Evolutionary conservation across 1,139 yeast species (phyloP).

Genomic region (Hansenula anomala): DNA sequence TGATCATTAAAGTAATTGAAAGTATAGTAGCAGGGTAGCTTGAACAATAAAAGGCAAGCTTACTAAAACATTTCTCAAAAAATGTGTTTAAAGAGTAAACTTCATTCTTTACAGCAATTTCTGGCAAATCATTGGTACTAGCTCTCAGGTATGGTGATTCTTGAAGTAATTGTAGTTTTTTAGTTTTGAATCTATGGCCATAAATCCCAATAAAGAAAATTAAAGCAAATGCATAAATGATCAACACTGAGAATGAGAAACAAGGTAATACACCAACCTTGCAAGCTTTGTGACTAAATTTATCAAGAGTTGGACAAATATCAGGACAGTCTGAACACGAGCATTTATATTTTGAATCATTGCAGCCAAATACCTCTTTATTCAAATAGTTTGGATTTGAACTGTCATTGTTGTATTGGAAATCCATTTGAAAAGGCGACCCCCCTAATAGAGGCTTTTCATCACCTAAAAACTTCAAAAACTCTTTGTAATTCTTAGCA

Average conservation of each 20-base stretch:
- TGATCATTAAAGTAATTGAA: slow-evolving; percentile 36
- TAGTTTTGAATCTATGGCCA: slow-evolving; percentile 19
- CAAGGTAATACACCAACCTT: slow-evolving; percentile 65
- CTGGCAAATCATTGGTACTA: slow-evolving; percentile 16
- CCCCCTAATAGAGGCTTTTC: slow-evolving; percentile 93
- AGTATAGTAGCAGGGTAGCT: slow-evolving; percentile 53
- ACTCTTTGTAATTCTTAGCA: slow-evolving; percentile 65
- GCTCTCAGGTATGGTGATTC: slow-evolving; percentile 19
- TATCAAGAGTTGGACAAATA: slow-evolving; percentile 68
- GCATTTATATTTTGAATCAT: slow-evolving; percentile 57
- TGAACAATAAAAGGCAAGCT: slow-evolving; percentile 54
- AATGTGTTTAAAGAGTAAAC: slow-evolving; percentile 38
- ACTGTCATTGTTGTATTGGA: slow-evolving; percentile 40
- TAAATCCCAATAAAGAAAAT: slow-evolving; percentile 36
- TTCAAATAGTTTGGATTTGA: slow-evolving; percentile 21
- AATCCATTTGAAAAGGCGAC: slow-evolving; percentile 91
- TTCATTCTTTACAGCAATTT: slow-evolving; percentile 15
- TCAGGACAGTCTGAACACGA: slow-evolving; percentile 88
- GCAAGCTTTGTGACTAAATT: slow-evolving; percentile 41
- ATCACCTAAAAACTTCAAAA: slow-evolving; percentile 86
- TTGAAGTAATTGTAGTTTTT: slow-evolving; percentile 15
- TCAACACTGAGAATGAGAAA: slow-evolving; percentile 57
- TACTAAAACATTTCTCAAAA: slow-evolving; percentile 41
- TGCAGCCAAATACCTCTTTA: slow-evolving; percentile 42
- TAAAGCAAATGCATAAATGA: slow-evolving; percentile 43